These are phyloP conservation scores for Ascomycota sp. DNA, from an alignment of 2,329 filamentous ascomycete species.

Conservation along the genomic window DNA sequence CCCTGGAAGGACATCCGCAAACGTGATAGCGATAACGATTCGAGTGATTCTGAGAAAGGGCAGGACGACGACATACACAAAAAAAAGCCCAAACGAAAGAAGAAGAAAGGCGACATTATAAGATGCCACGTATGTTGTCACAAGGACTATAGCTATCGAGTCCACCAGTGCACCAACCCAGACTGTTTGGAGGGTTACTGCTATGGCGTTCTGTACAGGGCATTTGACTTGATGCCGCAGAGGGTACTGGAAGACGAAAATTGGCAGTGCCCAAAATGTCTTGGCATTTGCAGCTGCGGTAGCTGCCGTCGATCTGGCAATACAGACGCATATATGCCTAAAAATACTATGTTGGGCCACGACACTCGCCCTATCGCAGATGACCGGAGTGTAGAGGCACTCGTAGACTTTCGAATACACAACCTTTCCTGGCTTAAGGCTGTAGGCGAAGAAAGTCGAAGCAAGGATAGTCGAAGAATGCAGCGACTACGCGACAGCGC, in stretches of 20 bases:
- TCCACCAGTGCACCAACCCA: conserved; percentile 53
- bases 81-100: conserved; percentile 34
- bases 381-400: conserved; percentile 68
- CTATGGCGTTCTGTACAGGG: conserved; percentile 80
- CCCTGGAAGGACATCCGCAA: conserved; percentile 71
- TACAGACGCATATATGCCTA: conserved; percentile 68
- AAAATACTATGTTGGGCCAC: conserved; percentile 71
- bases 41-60: conserved; percentile 30
- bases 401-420: conserved; percentile 79
- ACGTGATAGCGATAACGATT: conserved; percentile 25
- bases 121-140: conserved; percentile 70
- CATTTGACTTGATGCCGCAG: conserved; percentile 78
- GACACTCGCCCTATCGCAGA: conserved; percentile 84
- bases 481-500: conserved; percentile 32
- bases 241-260: conserved; percentile 57
- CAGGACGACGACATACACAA: conserved; percentile 41
- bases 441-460: conserved; percentile 34
- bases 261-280: conserved; percentile 82
- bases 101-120: conserved; percentile 32
- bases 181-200: conserved; percentile 65
- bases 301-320: conserved; percentile 45
- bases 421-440: conserved; percentile 67
- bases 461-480: conserved; percentile 35
- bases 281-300: conserved; percentile 71
- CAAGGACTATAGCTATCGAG: conserved; percentile 64